Evolutionary conservation across 257 asterid genomes (phyloP).

Genomic region (Datura wrightii): DNA sequence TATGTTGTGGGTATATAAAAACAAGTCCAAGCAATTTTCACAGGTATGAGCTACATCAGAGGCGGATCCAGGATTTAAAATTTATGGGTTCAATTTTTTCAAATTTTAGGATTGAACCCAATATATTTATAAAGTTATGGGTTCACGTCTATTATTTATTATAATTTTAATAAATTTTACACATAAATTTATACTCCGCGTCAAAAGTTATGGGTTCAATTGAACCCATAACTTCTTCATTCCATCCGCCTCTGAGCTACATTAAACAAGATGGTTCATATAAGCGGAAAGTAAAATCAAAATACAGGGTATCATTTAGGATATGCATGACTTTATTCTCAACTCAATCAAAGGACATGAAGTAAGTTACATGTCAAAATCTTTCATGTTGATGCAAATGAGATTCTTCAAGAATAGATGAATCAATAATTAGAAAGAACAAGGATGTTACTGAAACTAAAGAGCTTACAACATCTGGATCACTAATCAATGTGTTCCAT

Average conservation of each 20-base stretch:
- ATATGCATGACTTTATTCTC: background rate
- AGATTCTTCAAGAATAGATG: background rate
- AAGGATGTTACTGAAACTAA: constrained; percentile 29
- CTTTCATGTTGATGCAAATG: background rate
- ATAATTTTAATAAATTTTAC: too few species aligned
- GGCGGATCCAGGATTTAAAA: too few species aligned
- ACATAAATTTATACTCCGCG: too few species aligned
- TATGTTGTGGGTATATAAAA: background rate
- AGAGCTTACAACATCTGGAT: constrained; percentile 77
- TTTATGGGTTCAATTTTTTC: too few species aligned
- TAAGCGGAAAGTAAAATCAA: background rate
- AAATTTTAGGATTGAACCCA: too few species aligned
- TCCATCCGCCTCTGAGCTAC: background rate
- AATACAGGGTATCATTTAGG: background rate
- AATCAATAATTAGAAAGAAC: background rate
- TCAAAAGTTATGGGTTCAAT: too few species aligned
- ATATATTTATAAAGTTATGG: too few species aligned
- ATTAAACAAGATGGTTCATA: background rate
- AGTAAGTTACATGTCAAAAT: constrained; percentile 10
- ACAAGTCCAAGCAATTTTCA: background rate
- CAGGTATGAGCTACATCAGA: background rate
- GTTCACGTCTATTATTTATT: too few species aligned
- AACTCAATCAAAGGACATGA: background rate
- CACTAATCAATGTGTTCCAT: constrained; percentile 83
- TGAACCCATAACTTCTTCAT: too few species aligned